These are phyloP conservation scores for Thalassiosira mediterranea DNA, from an alignment of 352 stramenopile genomes.

Conservation along the genomic window DNA sequence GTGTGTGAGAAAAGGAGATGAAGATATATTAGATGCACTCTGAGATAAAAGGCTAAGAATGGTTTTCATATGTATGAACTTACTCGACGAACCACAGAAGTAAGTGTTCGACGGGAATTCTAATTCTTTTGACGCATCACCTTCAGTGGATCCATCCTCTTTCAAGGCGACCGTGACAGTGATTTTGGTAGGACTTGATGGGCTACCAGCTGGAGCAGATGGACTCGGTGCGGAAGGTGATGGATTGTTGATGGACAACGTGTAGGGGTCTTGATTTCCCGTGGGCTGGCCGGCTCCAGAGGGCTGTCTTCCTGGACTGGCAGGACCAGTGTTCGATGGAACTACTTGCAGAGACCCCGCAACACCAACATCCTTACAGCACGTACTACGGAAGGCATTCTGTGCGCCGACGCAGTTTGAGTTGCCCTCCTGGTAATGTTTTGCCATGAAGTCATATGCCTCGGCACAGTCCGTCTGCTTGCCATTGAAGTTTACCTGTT, in stretches of 20 bases:
- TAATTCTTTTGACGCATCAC: background rate
- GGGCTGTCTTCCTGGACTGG: too few relatives aligned
- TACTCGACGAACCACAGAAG: conserved; percentile 19
- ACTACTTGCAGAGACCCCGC: too few relatives aligned
- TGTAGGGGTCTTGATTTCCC: too few relatives aligned
- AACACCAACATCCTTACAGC: conserved; percentile 7
- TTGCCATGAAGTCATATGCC: conserved; percentile 28
- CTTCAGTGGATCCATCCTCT: background rate
- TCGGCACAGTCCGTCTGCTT: conserved; percentile 10
- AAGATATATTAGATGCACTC: too few relatives aligned
- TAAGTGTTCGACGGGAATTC: conserved; percentile 20
- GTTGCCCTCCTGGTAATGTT: conserved; percentile 16
- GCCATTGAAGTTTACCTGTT: conserved; percentile 20
- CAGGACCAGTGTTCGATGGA: too few relatives aligned
- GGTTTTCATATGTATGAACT: too few relatives aligned
- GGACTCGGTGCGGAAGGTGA: too few relatives aligned
- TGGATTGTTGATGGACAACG: too few relatives aligned
- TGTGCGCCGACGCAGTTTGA: conserved; percentile 19
- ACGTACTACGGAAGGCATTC: conserved; percentile 13
- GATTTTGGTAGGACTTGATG: conserved; percentile 15
- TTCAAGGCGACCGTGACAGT: background rate
- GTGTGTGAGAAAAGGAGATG: background rate
- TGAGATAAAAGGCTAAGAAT: too few relatives aligned
- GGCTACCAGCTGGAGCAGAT: background rate
- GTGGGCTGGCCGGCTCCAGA: too few relatives aligned